These are phyloP conservation scores for Pleoardoris graminearum DNA, from an alignment of 2,329 filamentous ascomycete genomes.

Conservation along the genomic window DNA sequence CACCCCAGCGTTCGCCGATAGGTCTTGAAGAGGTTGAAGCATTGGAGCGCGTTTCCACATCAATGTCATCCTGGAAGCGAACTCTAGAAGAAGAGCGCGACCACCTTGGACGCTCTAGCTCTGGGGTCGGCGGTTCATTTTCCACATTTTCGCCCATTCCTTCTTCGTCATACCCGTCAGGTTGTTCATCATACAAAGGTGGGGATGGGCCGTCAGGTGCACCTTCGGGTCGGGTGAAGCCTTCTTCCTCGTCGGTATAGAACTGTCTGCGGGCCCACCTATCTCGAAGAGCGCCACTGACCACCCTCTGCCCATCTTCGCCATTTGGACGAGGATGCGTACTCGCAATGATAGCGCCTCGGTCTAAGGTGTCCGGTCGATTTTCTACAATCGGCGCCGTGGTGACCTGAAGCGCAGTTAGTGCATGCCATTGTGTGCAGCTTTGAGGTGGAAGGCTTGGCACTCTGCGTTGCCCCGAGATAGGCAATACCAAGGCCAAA, in stretches of 20 bases:
- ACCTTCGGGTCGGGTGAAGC: constrained; percentile 49
- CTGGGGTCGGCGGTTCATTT: constrained; percentile 9
- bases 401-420: not conserved
- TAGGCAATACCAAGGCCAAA: no score
- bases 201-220: constrained; percentile 13
- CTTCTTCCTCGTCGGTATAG: constrained; percentile 85
- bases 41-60: constrained; percentile 72
- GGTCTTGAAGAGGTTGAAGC: constrained; percentile 73
- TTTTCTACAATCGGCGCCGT: not conserved
- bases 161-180: constrained; percentile 8
- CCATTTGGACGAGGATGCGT: constrained; percentile 9
- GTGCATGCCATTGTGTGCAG: no score
- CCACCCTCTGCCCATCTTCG: not conserved
- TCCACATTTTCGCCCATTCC: not conserved
- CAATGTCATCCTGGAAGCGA: constrained; percentile 72
- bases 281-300: constrained; percentile 56
- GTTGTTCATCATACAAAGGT: constrained; percentile 15
- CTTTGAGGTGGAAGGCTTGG: no score
- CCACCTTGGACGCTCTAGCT: constrained; percentile 36
- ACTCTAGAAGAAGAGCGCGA: constrained; percentile 80
- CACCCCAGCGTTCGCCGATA: constrained; percentile 70
- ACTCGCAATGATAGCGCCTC: constrained; percentile 20
- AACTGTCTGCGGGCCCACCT: constrained; percentile 76
- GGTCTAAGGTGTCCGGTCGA: constrained; percentile 11
- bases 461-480: no score